A percentile compares a stretch with the other conserved stretches of the same genome.
Evolutionary conservation across 257 asterid genomes (phyloP).

Genomic region (Nicotiana tomentosiformis): DNA sequence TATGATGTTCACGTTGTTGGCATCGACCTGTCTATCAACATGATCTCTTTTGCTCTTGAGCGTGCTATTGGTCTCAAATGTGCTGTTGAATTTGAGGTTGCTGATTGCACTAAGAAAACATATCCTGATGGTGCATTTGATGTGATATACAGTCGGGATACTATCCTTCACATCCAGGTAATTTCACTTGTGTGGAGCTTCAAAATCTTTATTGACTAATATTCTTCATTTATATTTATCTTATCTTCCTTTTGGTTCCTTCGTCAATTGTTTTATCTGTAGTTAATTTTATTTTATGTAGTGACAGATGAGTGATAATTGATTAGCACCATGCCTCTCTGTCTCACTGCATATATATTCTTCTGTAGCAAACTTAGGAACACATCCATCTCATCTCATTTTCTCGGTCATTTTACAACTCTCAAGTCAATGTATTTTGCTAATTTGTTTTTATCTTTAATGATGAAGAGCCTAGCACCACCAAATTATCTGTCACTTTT

Average conservation of each 20-base stretch:
- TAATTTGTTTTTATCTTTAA: not conserved
- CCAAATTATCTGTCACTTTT: not conserved
- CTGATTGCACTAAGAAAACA: constrained; percentile 88
- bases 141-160: constrained; percentile 91
- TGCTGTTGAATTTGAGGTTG: constrained; percentile 98
- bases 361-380: not conserved
- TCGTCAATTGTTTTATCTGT: not conserved
- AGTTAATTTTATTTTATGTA: not conserved
- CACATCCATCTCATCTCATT: not conserved
- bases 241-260: not conserved
- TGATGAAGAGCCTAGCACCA: not conserved
- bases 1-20: constrained; percentile 89
- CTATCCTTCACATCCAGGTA: constrained; percentile 94
- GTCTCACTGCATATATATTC: not conserved
- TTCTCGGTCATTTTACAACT: not conserved
- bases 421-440: not conserved
- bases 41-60: constrained; percentile 95
- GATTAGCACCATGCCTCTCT: too few relatives aligned
- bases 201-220: not conserved
- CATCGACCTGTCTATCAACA: constrained; percentile 85
- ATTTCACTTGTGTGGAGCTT: constrained; percentile 8
- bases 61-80: constrained; percentile 81
- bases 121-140: constrained; percentile 75
- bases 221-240: not conserved
- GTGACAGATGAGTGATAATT: not conserved